Evolutionary conservation across 805 yeast species (phyloP).

Genomic region (Candida nanaspora): DNA sequence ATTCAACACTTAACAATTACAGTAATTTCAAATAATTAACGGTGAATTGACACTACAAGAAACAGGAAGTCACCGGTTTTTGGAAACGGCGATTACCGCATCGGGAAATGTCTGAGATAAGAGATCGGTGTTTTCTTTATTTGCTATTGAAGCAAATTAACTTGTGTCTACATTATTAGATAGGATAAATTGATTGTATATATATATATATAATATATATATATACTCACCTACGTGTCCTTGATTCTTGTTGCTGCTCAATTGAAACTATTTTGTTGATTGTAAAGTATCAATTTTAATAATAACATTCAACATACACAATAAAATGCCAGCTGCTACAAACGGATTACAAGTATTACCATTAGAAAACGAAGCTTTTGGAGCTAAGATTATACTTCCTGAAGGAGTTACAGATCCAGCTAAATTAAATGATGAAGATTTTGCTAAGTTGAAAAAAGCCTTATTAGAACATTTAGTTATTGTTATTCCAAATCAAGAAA

Average conservation of each 20-base stretch:
- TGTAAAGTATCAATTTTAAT: no score
- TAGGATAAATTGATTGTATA: no score
- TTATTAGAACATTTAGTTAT: conserved; percentile 64
- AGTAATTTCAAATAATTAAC: no score
- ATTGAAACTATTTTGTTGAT: no score
- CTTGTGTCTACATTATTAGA: no score
- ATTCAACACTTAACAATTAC: no score
- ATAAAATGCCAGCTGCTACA: conserved; percentile 1
- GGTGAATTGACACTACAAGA: no score
- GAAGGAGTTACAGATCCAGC: conserved; percentile 69
- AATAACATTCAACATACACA: no score
- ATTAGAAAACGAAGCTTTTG: conserved; percentile 47
- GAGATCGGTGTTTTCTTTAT: not conserved
- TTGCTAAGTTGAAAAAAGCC: conserved; percentile 53
- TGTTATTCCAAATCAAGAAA: conserved; percentile 66
- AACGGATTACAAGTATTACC: conserved; percentile 35
- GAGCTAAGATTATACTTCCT: conserved; percentile 65
- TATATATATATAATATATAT: no score
- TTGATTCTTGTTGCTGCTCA: no score
- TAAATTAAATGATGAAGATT: conserved; percentile 56
- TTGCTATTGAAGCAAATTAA: no score
- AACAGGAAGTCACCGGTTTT: no score
- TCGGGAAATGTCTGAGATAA: not conserved
- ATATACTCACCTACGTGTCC: not conserved
- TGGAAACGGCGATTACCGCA: not conserved